A percentile compares a stretch with the other conserved stretches of the same genome.
Conservation (phyloP, 352 stramenopile species). For the Phytopythium chamaehyphon region DNA sequence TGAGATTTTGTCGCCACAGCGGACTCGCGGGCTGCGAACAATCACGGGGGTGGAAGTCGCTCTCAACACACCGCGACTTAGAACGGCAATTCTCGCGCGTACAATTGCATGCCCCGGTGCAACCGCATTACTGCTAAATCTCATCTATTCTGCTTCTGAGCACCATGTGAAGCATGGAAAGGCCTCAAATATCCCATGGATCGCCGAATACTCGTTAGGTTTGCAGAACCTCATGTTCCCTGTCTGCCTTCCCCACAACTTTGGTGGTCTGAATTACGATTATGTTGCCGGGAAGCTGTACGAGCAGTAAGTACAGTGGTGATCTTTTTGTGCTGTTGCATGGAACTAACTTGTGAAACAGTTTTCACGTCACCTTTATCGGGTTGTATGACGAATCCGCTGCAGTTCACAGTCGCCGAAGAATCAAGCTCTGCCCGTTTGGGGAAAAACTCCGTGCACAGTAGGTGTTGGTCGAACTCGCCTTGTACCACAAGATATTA, state of each 20-base stretch:
- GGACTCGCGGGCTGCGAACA: slow-evolving; percentile 32
- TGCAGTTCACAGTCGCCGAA: slow-evolving; percentile 12
- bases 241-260: slow-evolving; percentile 33
- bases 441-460: slow-evolving; percentile 30
- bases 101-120: slow-evolving; percentile 46
- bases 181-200: slow-evolving; percentile 39
- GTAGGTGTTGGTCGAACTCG: slow-evolving; percentile 18
- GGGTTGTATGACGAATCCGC: slow-evolving; percentile 40
- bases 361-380: slow-evolving; percentile 40
- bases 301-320: slow-evolving; percentile 31
- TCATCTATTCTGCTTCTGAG: slow-evolving; percentile 49
- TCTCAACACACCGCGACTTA: slow-evolving; percentile 40
- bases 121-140: slow-evolving; percentile 50
- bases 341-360: slow-evolving; percentile 6
- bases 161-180: slow-evolving; percentile 26
- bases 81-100: slow-evolving; percentile 45
- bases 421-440: slow-evolving; percentile 35
- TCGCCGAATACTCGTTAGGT: slow-evolving; percentile 45
- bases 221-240: slow-evolving; percentile 55
- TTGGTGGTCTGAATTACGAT: slow-evolving; percentile 38
- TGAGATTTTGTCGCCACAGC: slow-evolving; percentile 43
- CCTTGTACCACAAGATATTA: too few relatives aligned
- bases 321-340: neutral
- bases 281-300: slow-evolving; percentile 33
- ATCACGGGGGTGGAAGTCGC: slow-evolving; percentile 54